These are phyloP conservation scores for Neofusicoccum laricinum DNA, from an alignment of 2,329 filamentous ascomycete species.

Conservation along the genomic window DNA sequence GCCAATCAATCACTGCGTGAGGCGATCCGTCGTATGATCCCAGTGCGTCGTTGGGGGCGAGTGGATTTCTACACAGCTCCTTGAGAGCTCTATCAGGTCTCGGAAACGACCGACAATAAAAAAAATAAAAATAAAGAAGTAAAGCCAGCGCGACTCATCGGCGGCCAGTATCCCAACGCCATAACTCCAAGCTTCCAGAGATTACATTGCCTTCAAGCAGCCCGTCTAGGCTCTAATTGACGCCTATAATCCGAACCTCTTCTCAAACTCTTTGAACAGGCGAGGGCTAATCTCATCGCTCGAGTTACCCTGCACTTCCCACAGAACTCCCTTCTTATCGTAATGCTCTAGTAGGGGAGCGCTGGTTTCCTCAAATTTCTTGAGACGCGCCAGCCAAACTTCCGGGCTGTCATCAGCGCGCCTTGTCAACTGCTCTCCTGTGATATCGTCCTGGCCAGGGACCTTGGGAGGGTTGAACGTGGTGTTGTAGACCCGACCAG, in stretches of 20 bases:
- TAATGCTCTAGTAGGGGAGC: constrained; percentile 86
- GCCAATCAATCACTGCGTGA: neutral
- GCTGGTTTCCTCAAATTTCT: constrained; percentile 84
- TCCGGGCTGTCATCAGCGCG: constrained; percentile 82
- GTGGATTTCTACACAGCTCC: neutral
- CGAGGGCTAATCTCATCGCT: constrained; percentile 96
- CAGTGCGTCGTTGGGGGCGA: neutral
- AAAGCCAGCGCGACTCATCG: constrained; percentile 7
- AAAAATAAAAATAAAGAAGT: neutral
- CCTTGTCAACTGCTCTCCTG: constrained; percentile 80
- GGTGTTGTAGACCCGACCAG: constrained; percentile 92
- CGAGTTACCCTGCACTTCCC: constrained; percentile 82
- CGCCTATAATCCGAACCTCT: constrained; percentile 57
- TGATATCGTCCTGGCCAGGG: constrained; percentile 80
- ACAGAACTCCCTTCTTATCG: constrained; percentile 75
- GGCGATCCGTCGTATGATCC: neutral
- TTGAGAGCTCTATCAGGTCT: neutral
- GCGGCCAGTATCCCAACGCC: neutral
- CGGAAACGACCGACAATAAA: neutral
- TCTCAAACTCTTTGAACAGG: constrained; percentile 78
- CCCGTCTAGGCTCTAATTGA: neutral
- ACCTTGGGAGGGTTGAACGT: constrained; percentile 84
- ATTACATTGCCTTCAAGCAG: constrained; percentile 3
- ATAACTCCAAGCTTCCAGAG: constrained; percentile 8
- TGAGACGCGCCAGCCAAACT: constrained; percentile 76